These are phyloP conservation scores for Glebionis coronaria DNA, from an alignment of 129 eudicot genomes.

Conservation along the genomic window DNA sequence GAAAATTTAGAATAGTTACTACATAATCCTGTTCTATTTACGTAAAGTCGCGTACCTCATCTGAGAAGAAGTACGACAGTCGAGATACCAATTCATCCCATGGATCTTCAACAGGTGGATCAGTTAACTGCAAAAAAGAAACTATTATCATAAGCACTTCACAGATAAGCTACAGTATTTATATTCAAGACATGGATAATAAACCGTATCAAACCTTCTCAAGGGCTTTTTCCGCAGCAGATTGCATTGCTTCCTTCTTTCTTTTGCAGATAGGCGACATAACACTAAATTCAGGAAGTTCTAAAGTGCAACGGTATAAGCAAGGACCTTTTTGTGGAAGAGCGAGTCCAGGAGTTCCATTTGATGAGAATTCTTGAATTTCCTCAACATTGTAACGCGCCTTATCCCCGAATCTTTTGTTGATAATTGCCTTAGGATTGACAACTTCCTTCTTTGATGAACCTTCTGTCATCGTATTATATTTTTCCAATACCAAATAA, in stretches of 20 bases:
- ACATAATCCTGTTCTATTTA: slow-evolving; percentile 1
- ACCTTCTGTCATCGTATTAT: slow-evolving; percentile 40
- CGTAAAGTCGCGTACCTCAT: slow-evolving; percentile 49
- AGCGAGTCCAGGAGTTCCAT: slow-evolving; percentile 73
- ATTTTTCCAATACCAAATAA: slow-evolving; percentile 20
- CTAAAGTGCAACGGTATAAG: slow-evolving; percentile 64
- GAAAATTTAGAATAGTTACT: too few species aligned
- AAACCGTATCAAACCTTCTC: slow-evolving; percentile 53
- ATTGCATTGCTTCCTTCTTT: slow-evolving; percentile 91
- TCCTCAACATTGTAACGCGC: slow-evolving; percentile 68
- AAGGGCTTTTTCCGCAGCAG: slow-evolving; percentile 85
- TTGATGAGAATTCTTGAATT: slow-evolving; percentile 44
- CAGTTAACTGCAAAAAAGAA: slow-evolving; percentile 53
- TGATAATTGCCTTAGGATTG: slow-evolving; percentile 78
- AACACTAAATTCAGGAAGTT: slow-evolving; percentile 74
- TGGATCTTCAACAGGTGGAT: slow-evolving; percentile 64
- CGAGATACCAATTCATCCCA: slow-evolving; percentile 72
- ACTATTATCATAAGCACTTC: slow-evolving; percentile 6
- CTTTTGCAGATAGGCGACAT: slow-evolving; percentile 54
- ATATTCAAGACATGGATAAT: slow-evolving; percentile 3
- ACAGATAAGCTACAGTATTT: not conserved
- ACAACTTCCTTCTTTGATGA: slow-evolving; percentile 49
- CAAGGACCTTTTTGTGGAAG: slow-evolving; percentile 71
- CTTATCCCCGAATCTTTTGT: slow-evolving; percentile 64
- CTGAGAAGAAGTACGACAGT: slow-evolving; percentile 62